These are phyloP conservation scores for Coelastrella sp. DNA, from an alignment of 139 green algal genomes.

Conservation along the genomic window DNA sequence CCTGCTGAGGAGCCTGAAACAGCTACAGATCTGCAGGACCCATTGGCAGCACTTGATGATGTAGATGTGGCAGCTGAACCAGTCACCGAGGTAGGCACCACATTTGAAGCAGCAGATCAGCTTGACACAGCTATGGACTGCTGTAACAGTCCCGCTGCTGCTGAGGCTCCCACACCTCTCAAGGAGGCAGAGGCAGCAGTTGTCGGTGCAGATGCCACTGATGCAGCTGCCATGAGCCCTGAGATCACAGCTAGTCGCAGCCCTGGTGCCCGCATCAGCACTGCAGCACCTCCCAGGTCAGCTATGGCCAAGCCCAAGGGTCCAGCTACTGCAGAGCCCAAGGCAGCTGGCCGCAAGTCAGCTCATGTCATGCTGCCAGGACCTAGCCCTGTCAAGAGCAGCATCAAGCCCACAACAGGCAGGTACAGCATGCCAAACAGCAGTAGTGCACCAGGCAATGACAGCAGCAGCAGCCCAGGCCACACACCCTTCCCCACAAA, in stretches of 20 bases:
- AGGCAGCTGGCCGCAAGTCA: background rate
- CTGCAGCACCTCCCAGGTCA: constrained; percentile 27
- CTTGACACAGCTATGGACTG: background rate
- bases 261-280: background rate
- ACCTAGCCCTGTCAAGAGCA: constrained; percentile 4
- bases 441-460: background rate
- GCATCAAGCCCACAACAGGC: background rate
- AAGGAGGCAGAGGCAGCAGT: constrained; percentile 2
- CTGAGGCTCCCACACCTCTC: background rate
- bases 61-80: too few relatives aligned
- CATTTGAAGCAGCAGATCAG: background rate
- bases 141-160: constrained; percentile 10
- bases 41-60: too few relatives aligned
- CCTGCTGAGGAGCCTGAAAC: too few relatives aligned
- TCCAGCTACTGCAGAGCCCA: background rate
- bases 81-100: background rate
- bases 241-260: background rate
- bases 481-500: constrained; percentile 41
- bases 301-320: constrained; percentile 13
- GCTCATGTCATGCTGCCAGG: constrained; percentile 33
- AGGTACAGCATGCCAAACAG: background rate
- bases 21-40: too few relatives aligned
- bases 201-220: background rate
- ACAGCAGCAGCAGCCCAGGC: constrained; percentile 31
- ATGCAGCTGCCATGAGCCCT: constrained; percentile 15